Evolutionary conservation across 495 filamentous ascomycete genomes (phyloP).

Genomic region (Tirmania nivea): DNA sequence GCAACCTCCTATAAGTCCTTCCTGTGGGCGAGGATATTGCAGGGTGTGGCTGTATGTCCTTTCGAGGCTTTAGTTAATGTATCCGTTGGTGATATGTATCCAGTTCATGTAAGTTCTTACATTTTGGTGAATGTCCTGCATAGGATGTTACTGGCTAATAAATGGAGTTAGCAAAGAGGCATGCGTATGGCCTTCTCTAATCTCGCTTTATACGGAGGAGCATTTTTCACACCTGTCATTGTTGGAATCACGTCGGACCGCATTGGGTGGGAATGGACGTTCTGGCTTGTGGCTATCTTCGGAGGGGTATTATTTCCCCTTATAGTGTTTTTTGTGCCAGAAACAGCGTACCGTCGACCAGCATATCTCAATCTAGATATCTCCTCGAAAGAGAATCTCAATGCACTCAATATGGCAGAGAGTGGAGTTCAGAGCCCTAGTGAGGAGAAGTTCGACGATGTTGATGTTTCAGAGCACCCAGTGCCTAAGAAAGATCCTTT

Average conservation of each 20-base stretch:
- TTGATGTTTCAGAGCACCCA: background rate
- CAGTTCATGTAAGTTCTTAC: background rate
- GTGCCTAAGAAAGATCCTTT: constrained; percentile 29
- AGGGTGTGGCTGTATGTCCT: constrained; percentile 53
- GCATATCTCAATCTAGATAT: constrained; percentile 41
- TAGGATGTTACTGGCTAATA: background rate
- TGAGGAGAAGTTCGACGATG: background rate
- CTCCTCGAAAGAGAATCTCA: constrained; percentile 9
- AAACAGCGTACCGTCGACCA: constrained; percentile 56
- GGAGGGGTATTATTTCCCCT: constrained; percentile 38
- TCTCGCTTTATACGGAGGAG: constrained; percentile 71
- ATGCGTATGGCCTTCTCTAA: constrained; percentile 81
- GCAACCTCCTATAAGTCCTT: constrained; percentile 43
- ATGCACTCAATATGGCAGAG: background rate
- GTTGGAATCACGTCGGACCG: constrained; percentile 64
- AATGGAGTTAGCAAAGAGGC: constrained; percentile 39
- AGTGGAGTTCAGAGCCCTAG: background rate
- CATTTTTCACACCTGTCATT: constrained; percentile 75
- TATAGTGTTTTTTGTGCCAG: constrained; percentile 59
- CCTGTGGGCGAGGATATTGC: constrained; percentile 52
- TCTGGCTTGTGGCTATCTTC: constrained; percentile 56
- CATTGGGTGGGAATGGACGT: constrained; percentile 60
- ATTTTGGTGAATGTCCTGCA: too few species aligned
- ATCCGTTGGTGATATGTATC: constrained; percentile 50
- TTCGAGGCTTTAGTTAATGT: constrained; percentile 62